phyloP scores from a whole-genome alignment of 1,284 basidiomycete species.

The Leccinum pachyderme region DNA sequence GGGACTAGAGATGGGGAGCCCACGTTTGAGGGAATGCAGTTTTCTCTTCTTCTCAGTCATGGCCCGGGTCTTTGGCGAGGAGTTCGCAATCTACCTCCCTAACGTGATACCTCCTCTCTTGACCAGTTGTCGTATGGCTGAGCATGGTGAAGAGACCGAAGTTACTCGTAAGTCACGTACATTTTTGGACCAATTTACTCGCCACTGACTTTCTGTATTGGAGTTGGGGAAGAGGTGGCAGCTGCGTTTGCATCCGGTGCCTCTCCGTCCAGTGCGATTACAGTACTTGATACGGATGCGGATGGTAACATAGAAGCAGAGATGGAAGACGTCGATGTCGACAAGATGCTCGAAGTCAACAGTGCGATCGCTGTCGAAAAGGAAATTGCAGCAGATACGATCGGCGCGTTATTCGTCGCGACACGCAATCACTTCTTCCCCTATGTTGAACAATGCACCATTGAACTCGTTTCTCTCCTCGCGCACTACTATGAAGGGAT shows the following conservation, averaged over 20 bases:
- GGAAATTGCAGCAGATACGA: conserved; percentile 97
- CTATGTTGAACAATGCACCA: conserved; percentile 77
- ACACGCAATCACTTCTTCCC: conserved; percentile 89
- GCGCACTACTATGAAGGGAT: conserved; percentile 98
- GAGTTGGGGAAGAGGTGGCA: conserved; percentile 52
- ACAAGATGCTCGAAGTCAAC: conserved; percentile 88
- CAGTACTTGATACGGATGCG: conserved; percentile 50
- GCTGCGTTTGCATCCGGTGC: conserved; percentile 71
- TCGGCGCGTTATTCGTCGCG: conserved; percentile 87
- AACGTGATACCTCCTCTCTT: conserved; percentile 88
- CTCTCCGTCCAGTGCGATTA: conserved; percentile 66
- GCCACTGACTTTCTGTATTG: not conserved
- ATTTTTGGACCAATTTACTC: not conserved
- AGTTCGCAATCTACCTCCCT: conserved; percentile 88
- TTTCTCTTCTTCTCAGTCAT: conserved; percentile 99
- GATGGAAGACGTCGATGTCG: conserved; percentile 83
- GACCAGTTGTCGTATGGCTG: conserved; percentile 82
- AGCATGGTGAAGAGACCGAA: conserved; percentile 67
- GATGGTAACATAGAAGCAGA: conserved; percentile 68
- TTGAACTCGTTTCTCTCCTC: conserved; percentile 82
- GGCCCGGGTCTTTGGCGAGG: conserved; percentile 93
- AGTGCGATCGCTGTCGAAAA: conserved; percentile 98
- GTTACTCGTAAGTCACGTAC: conserved; percentile 38
- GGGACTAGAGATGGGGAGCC: conserved; percentile 84
- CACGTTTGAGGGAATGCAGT: conserved; percentile 91